Percentiles rank a stretch among this genome's conserved stretches.
phyloP scores from a whole-genome alignment of 805 yeast genomes.

The Metschnikowia cubensis region DNA sequence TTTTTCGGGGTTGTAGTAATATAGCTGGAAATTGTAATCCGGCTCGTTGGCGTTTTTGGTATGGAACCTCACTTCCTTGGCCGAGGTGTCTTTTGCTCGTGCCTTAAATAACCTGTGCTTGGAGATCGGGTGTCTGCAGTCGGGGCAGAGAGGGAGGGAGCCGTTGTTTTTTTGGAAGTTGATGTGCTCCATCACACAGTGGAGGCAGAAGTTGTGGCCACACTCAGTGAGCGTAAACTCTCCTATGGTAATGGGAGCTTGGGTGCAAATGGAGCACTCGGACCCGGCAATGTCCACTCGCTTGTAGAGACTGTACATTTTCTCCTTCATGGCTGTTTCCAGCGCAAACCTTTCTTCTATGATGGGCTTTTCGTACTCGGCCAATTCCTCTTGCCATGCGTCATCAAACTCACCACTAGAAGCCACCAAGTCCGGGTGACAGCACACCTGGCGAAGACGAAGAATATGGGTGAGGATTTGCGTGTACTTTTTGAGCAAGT shows the following conservation, averaged over 20 bases:
- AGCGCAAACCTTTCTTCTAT: slow-evolving; percentile 18
- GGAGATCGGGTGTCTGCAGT: slow-evolving; percentile 60
- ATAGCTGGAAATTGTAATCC: slow-evolving; percentile 31
- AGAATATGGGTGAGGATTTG: slow-evolving; percentile 79
- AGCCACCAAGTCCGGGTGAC: slow-evolving; percentile 69
- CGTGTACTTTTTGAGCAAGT: slow-evolving; percentile 66
- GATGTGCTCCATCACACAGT: slow-evolving; percentile 71
- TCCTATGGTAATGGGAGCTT: slow-evolving; percentile 52
- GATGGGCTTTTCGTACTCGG: slow-evolving; percentile 12
- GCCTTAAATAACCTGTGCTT: slow-evolving; percentile 46
- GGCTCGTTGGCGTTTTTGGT: slow-evolving; percentile 20
- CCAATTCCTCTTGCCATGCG: slow-evolving; percentile 27
- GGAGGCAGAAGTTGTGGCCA: slow-evolving; percentile 74
- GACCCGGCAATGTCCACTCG: slow-evolving; percentile 37
- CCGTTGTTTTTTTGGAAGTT: slow-evolving; percentile 55
- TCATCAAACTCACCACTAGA: slow-evolving; percentile 52
- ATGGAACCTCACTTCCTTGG: slow-evolving; percentile 28
- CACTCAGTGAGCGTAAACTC: slow-evolving; percentile 68
- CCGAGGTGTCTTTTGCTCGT: slow-evolving; percentile 22
- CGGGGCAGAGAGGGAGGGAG: slow-evolving; percentile 60
- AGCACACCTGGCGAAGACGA: slow-evolving; percentile 82
- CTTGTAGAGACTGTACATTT: slow-evolving; percentile 27
- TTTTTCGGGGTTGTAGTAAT: slow-evolving; percentile 46
- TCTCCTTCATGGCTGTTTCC: slow-evolving; percentile 20
- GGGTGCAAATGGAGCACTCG: slow-evolving; percentile 86